Evolutionary conservation across 75 land plant species (phyloP).

Genomic region (Selaginella moellendorffii): DNA sequence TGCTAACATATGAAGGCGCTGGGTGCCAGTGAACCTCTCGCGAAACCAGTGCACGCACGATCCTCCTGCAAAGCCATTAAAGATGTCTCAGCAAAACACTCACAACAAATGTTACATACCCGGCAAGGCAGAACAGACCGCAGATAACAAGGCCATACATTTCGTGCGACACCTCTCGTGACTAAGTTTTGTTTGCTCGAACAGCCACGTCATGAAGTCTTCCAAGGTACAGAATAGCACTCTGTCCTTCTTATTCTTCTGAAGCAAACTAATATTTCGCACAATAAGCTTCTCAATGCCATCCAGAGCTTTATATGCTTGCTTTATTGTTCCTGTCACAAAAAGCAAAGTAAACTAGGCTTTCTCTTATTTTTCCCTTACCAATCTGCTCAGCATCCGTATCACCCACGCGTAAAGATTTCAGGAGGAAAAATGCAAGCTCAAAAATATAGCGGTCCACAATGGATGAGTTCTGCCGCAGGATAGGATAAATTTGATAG

Average conservation of each 20-base stretch:
- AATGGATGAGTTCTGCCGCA: conserved; percentile 28
- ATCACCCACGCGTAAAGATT: conserved; percentile 31
- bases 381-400: conserved; percentile 29
- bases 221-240: conserved; percentile 17
- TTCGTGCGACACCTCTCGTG: conserved; percentile 29
- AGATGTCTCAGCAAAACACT: background rate
- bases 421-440: conserved; percentile 30
- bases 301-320: conserved; percentile 27
- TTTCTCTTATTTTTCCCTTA: conserved; percentile 1
- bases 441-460: conserved; percentile 34
- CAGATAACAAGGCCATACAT: conserved; percentile 28
- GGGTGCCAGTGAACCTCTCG: background rate
- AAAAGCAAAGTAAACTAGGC: background rate
- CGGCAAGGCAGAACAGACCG: conserved; percentile 16
- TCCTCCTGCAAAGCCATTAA: background rate
- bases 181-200: conserved; percentile 23
- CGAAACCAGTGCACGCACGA: background rate
- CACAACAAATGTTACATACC: conserved; percentile 11
- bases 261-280: conserved; percentile 20
- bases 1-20: background rate
- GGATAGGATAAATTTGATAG: conserved; percentile 30
- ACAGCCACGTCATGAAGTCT: conserved; percentile 28
- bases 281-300: conserved; percentile 16
- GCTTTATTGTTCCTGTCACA: conserved; percentile 28
- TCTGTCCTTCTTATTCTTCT: conserved; percentile 24